These are phyloP conservation scores for Phytophthora hibernalis DNA, from an alignment of 352 stramenopile species.

Conservation along the genomic window DNA sequence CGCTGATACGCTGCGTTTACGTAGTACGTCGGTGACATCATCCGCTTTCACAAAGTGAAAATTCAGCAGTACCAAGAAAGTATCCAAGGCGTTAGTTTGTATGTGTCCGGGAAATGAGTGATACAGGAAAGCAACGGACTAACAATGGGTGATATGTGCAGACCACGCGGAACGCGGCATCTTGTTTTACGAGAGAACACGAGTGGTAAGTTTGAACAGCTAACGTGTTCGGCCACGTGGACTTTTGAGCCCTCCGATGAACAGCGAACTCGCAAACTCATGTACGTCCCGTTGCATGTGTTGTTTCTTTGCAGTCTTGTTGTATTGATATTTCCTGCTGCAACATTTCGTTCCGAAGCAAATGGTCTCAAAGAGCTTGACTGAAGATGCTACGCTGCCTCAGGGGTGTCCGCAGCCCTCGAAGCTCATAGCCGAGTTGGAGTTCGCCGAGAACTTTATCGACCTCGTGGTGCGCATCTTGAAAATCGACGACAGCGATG, in stretches of 20 bases:
- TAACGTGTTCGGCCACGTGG: slow-evolving; percentile 60
- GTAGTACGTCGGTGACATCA: slow-evolving; percentile 76
- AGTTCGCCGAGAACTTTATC: slow-evolving; percentile 54
- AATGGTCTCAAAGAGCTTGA: slow-evolving; percentile 55
- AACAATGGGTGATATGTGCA: slow-evolving; percentile 10
- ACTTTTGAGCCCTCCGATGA: slow-evolving; percentile 71
- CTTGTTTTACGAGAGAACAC: slow-evolving; percentile 57
- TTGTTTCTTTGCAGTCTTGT: neutral
- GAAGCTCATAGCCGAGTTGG: slow-evolving; percentile 50
- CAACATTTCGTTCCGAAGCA: slow-evolving; percentile 27
- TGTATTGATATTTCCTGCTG: slow-evolving; percentile 1
- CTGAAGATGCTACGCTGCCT: slow-evolving; percentile 56
- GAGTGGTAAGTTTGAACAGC: slow-evolving; percentile 44
- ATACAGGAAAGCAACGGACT: neutral
- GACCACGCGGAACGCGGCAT: slow-evolving; percentile 54
- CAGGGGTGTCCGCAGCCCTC: slow-evolving; percentile 53
- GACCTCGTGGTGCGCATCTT: slow-evolving; percentile 74
- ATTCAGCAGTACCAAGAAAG: slow-evolving; percentile 69
- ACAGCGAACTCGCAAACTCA: slow-evolving; percentile 46
- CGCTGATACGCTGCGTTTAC: neutral
- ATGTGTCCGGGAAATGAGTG: slow-evolving; percentile 11
- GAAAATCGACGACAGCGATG: slow-evolving; percentile 40
- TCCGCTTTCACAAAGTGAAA: slow-evolving; percentile 80
- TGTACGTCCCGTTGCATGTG: slow-evolving; percentile 35
- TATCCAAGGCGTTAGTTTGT: slow-evolving; percentile 67